Percentiles rank a stretch among this genome's conserved stretches.
Conservation (phyloP, 148 eudicot species). For the Rhododendron williamsianum region DNA sequence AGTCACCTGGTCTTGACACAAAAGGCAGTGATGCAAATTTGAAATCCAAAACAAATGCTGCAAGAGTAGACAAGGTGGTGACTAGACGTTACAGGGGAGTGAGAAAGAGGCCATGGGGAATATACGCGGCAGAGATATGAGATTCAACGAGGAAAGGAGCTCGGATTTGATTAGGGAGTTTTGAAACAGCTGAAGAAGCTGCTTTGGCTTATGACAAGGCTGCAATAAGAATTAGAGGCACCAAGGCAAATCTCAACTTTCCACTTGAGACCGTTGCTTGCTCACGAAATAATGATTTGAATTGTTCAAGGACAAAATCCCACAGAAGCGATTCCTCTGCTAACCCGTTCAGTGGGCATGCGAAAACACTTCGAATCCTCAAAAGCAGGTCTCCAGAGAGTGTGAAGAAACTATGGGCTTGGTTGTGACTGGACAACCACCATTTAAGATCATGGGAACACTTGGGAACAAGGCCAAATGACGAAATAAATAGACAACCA, state of each 20-base stretch:
- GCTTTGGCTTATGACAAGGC: conserved; percentile 90
- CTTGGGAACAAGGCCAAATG: no score
- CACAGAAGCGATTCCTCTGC: no score
- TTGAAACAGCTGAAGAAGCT: conserved; percentile 71
- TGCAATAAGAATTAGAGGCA: conserved; percentile 67
- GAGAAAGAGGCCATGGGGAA: conserved; percentile 83
- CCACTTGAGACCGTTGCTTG: conserved; percentile 25
- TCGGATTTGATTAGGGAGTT: conserved; percentile 81
- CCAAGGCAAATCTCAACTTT: conserved; percentile 61
- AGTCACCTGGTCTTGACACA: neutral
- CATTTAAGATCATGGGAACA: no score
- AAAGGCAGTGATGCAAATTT: neutral
- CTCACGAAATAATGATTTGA: neutral
- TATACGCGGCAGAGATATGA: conserved; percentile 79
- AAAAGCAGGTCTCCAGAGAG: no score
- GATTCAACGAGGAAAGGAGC: conserved; percentile 70
- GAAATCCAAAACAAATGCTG: neutral
- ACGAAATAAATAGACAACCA: no score
- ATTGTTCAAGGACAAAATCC: neutral
- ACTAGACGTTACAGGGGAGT: conserved; percentile 65
- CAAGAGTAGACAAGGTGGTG: conserved; percentile 14
- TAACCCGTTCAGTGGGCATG: no score
- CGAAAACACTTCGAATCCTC: no score
- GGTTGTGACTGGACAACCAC: no score
- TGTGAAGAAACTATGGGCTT: no score